These are phyloP conservation scores for Meredithiella fracta DNA, from an alignment of 2,329 filamentous ascomycete species.

Conservation along the genomic window DNA sequence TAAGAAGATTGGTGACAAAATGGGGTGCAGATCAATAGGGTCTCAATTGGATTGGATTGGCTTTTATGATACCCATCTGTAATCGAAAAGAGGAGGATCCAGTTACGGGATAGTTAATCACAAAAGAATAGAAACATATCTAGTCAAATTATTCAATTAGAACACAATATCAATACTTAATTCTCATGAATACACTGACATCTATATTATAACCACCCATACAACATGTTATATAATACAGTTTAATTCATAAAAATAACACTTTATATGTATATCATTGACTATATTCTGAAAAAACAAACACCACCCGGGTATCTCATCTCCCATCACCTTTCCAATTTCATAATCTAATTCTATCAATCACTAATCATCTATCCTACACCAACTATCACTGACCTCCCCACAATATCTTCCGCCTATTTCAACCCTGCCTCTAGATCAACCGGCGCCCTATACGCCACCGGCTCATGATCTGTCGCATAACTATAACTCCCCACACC, in stretches of 20 bases:
- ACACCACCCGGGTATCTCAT: background rate
- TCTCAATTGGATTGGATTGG: background rate
- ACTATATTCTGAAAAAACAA: too few species aligned
- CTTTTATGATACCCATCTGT: background rate
- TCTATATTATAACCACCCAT: too few species aligned
- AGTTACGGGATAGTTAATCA: background rate
- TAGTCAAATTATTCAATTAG: background rate
- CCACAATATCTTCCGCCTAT: too few species aligned
- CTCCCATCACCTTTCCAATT: too few species aligned
- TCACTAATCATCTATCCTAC: background rate
- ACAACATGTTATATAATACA: too few species aligned
- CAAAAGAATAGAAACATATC: background rate
- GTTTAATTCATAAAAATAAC: too few species aligned
- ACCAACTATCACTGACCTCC: background rate
- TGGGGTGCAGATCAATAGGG: too few species aligned
- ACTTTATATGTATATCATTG: too few species aligned
- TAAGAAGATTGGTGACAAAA: too few species aligned
- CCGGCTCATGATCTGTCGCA: slow-evolving; percentile 26
- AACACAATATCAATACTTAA: background rate
- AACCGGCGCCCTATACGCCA: slow-evolving; percentile 5
- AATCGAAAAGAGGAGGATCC: background rate
- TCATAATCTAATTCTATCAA: background rate
- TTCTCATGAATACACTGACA: too few species aligned
- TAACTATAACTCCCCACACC: slow-evolving; percentile 48
- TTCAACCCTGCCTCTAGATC: slow-evolving; percentile 10